Evolutionary conservation across 1,284 basidiomycete species (phyloP), one percentile per base, ranked within the genome.

Genomic region (Ganoderma lingzhi): DNA sequence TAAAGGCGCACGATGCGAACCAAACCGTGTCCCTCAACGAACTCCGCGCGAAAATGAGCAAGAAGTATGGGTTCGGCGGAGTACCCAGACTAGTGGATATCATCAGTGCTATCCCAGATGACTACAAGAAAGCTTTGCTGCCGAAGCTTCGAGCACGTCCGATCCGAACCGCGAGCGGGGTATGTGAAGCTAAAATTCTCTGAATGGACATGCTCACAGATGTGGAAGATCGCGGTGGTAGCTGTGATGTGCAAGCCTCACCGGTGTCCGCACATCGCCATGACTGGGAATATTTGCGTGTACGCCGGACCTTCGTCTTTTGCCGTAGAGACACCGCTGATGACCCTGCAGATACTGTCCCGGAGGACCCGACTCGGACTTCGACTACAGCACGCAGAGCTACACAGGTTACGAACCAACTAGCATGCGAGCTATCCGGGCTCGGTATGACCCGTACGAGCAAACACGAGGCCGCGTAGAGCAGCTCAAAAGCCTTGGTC

Each of bases 171-270:
- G 98, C 98, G 2, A 97, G 95, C 81, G 98, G 98, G 68, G 96
- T 96, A 77, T 75, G 90, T 81, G 55, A n/a, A 28, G 44, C 39
- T 66, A 42, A 63, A 53, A 37, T 61, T 15, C 60, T 45, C 63
- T 15, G 42, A 62, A 28, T 45, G 59, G 65, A 41, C 66, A 67
- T 68, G 45, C 70, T 67, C 37, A 70, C 61, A 73, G 51, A 58
- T 37, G 62, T 58, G 23, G 5, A 61, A 96, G 94, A 97, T 98
- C 69, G 98, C 98, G 1, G 98, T 99, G 19, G 98, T 99, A 6
- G 98, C 98, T 5, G 97, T 99, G 48, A 99, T 99, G 98, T 98
- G 97, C 86, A 99, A 99, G 80, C 98, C 98, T 2, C 98, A 99
- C 86, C 90, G 98, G 63, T 99, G 98, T 85, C 98, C 98, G 6